Base-by-base conservation (phyloP, 768 basidiomycete species). In the Fomitopsis serialis region DNA sequence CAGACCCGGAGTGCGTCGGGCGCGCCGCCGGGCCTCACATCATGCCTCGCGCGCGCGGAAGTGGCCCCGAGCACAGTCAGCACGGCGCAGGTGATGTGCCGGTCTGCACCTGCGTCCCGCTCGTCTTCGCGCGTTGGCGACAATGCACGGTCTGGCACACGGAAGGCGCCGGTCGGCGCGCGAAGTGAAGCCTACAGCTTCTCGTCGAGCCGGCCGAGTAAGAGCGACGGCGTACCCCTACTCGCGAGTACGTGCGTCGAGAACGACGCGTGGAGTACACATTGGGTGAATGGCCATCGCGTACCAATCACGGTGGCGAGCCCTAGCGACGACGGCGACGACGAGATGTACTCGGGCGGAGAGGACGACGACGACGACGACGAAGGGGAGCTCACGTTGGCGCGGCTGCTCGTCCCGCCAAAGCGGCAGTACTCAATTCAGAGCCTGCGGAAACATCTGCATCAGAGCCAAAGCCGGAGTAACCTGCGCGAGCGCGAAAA, bases 401-500 rank as follows among this genome's bases (percentile, higher is more conserved):
- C 85, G 15, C 76, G 77, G 24, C 75, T 89, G 52, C 79, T 90
- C 34, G 80, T 86, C 24, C 85, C 81, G 8, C 77, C 88, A 19
- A 86, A 82, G 64, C 74, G 87, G 24, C 87, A 90, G 62, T 77
- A 82, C 54, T 88, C 87, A 17, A 89, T 89, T 57, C 79, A 74
- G 59, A 88, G 86, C 64, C 69, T 90, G 52, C 74, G 86, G 53
- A 82, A 74, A 55, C 87, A 88, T 60, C 71, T 89, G 19, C 72
- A 69, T 1, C 68, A 64, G 8, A 58, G 47, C 35, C 68, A 64
- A 8, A 58, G 47, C 36, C 7, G 58, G 27, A 25, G 15, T 45
- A 24, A 50, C 40, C 29, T 52, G 32, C 40, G 59, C 56, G 56
- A 54, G 22, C 52, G 46, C 54, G 55, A 22, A 40, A 62, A 42